These are phyloP conservation scores for Saposhnikovia divaricata DNA, from an alignment of 129 eudicot genomes.

Conservation along the genomic window DNA sequence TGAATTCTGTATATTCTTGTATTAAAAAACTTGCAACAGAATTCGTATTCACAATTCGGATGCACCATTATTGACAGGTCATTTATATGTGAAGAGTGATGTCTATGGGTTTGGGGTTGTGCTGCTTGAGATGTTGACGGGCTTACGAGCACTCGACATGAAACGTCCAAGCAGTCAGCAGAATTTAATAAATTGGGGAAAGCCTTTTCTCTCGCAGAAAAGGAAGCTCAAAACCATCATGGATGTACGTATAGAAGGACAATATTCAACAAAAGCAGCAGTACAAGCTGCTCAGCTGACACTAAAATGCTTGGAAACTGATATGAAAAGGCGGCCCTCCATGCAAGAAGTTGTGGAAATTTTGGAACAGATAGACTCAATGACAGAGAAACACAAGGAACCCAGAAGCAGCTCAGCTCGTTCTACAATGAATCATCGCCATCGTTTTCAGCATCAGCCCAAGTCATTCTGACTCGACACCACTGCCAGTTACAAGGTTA, in stretches of 20 bases:
- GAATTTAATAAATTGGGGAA: slow-evolving; percentile 61
- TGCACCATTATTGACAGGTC: slow-evolving; percentile 39
- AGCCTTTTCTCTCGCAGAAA: slow-evolving; percentile 46
- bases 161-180: slow-evolving; percentile 42
- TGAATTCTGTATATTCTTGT: background rate
- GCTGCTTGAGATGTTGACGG: slow-evolving; percentile 64
- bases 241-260: slow-evolving; percentile 72
- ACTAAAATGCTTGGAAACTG: slow-evolving; percentile 46
- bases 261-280: slow-evolving; percentile 70
- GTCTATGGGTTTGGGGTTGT: slow-evolving; percentile 94
- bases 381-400: slow-evolving; percentile 32
- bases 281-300: slow-evolving; percentile 48
- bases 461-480: background rate
- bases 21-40: background rate
- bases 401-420: slow-evolving; percentile 5
- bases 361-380: slow-evolving; percentile 48
- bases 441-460: background rate
- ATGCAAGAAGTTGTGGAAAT: slow-evolving; percentile 57
- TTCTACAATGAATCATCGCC: background rate
- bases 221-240: slow-evolving; percentile 45
- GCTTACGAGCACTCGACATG: slow-evolving; percentile 54
- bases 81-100: slow-evolving; percentile 76
- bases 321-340: slow-evolving; percentile 59
- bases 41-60: background rate
- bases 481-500: background rate